Conservation (phyloP, 345 rosid species). For the Moringa oleifera region DNA sequence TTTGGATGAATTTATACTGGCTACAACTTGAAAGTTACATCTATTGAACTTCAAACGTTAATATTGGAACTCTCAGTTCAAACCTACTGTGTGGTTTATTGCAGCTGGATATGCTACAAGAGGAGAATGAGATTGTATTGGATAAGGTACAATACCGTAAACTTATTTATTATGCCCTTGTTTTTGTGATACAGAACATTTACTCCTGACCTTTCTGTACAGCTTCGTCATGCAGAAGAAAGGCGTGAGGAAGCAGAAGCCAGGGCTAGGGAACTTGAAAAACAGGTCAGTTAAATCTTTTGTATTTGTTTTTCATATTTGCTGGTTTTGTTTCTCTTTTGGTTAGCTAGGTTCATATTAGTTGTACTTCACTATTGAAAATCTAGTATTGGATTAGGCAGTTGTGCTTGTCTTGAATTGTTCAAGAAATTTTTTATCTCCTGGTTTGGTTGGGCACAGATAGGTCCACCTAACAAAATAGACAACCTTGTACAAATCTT, state of each 20-base stretch:
- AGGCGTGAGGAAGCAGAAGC: constrained; percentile 85
- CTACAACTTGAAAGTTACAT: background rate
- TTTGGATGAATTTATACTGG: background rate
- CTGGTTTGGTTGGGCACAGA: background rate
- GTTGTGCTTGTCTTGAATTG: background rate
- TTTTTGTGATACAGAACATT: constrained; percentile 17
- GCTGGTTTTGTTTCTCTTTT: constrained; percentile 1
- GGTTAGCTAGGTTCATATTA: background rate
- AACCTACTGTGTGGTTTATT: constrained; percentile 23
- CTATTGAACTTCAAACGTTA: constrained; percentile 23
- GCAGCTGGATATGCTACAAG: constrained; percentile 97
- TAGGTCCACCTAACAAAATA: background rate
- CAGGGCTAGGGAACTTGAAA: constrained; percentile 93
- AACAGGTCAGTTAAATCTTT: constrained; percentile 51
- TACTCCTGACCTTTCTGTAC: constrained; percentile 22
- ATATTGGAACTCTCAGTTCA: constrained; percentile 14
- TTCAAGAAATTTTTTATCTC: background rate
- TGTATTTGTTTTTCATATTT: constrained; percentile 2
- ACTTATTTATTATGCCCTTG: constrained; percentile 9
- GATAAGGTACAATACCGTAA: constrained; percentile 48
- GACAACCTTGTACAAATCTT: background rate
- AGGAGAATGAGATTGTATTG: constrained; percentile 72
- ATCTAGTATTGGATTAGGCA: background rate
- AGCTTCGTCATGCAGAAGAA: constrained; percentile 82
- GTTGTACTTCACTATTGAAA: background rate